Evolutionary conservation across 805 yeast genomes (phyloP).

Genomic region (Yarrowia phangngaensis): DNA sequence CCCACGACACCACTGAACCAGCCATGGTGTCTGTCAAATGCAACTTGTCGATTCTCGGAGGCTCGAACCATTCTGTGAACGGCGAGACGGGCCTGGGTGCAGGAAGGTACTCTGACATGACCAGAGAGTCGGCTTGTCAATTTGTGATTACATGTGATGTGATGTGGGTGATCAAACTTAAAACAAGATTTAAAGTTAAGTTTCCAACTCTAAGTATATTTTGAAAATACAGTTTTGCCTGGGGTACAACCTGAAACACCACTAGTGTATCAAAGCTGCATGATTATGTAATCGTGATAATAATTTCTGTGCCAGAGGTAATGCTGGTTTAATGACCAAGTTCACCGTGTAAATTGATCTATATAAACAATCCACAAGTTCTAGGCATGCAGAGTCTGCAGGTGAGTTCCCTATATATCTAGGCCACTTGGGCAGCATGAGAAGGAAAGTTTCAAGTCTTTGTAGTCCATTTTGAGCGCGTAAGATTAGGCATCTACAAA

Average conservation of each 20-base stretch:
- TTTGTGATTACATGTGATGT: not conserved
- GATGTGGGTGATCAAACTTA: not conserved
- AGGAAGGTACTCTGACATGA: conserved; percentile 32
- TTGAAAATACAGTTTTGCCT: not conserved
- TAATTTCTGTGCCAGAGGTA: too few relatives aligned
- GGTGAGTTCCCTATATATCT: too few relatives aligned
- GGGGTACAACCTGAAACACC: not conserved
- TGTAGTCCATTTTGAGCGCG: too few relatives aligned
- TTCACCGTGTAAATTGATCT: too few relatives aligned
- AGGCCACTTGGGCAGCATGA: too few relatives aligned
- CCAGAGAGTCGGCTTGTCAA: too few relatives aligned
- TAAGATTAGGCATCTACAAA: too few relatives aligned
- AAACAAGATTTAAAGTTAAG: not conserved
- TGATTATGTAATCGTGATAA: not conserved
- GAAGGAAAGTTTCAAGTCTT: too few relatives aligned
- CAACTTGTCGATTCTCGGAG: conserved; percentile 16
- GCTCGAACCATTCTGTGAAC: conserved; percentile 32
- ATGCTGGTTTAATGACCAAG: too few relatives aligned
- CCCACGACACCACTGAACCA: conserved; percentile 33
- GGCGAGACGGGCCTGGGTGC: conserved; percentile 36
- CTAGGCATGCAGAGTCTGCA: too few relatives aligned
- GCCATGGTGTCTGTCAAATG: conserved; percentile 7
- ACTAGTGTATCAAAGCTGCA: not conserved
- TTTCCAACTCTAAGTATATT: too few relatives aligned
- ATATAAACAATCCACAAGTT: too few relatives aligned